Percentiles rank a stretch among this genome's conserved stretches.
Evolutionary conservation across 768 basidiomycete species (phyloP).

Genomic region (Cubamyces sp.): DNA sequence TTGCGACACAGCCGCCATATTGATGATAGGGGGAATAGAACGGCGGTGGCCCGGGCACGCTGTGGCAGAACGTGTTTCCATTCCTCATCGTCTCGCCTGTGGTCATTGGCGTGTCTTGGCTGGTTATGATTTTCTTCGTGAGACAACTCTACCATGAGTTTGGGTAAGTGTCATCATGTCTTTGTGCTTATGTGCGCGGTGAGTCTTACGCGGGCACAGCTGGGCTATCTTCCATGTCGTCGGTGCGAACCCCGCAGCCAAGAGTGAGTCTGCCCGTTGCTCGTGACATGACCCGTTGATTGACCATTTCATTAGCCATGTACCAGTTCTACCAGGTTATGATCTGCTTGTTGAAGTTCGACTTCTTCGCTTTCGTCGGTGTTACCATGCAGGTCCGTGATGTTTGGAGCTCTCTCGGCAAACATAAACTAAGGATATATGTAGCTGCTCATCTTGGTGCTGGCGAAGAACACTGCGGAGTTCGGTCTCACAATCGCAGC

Average conservation of each 20-base stretch:
- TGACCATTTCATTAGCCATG: slow-evolving; percentile 57
- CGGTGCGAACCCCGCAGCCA: slow-evolving; percentile 83
- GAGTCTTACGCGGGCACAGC: slow-evolving; percentile 40
- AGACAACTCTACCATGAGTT: slow-evolving; percentile 79
- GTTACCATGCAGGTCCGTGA: slow-evolving; percentile 79
- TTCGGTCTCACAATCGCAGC: slow-evolving; percentile 84
- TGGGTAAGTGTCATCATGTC: slow-evolving; percentile 54
- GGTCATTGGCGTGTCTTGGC: slow-evolving; percentile 68
- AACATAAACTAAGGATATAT: background rate
- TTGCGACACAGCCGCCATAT: background rate
- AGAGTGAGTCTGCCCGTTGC: slow-evolving; percentile 53
- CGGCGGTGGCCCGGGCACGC: slow-evolving; percentile 51
- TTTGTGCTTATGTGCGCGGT: background rate
- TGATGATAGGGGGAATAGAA: slow-evolving; percentile 39
- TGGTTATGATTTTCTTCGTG: slow-evolving; percentile 68
- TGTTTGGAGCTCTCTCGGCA: background rate
- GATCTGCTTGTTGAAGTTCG: slow-evolving; percentile 87
- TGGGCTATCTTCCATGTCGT: slow-evolving; percentile 93
- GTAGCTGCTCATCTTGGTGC: slow-evolving; percentile 82
- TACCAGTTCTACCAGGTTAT: slow-evolving; percentile 88
- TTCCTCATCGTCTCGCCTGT: slow-evolving; percentile 76
- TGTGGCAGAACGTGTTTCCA: slow-evolving; percentile 63
- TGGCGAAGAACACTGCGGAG: slow-evolving; percentile 65
- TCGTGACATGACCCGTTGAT: background rate
- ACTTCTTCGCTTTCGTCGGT: slow-evolving; percentile 87